These are phyloP conservation scores for Rhypophila decipiens DNA, from an alignment of 495 filamentous ascomycete genomes.

Conservation along the genomic window DNA sequence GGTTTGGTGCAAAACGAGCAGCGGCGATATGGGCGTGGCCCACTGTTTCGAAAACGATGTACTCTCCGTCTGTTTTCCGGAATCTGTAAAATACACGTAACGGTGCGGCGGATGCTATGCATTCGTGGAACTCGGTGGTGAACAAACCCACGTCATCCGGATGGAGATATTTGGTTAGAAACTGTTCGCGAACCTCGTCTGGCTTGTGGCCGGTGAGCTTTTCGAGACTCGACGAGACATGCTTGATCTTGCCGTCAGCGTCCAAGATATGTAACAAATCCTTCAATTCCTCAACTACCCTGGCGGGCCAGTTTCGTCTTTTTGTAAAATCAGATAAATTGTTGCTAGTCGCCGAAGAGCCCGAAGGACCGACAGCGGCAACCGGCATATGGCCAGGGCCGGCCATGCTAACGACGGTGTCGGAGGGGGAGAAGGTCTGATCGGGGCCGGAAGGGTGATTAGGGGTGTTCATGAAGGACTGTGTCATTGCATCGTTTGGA, in stretches of 20 bases:
- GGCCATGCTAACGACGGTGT: conserved; percentile 2
- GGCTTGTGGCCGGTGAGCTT: conserved; percentile 69
- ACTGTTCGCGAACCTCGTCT: conserved; percentile 63
- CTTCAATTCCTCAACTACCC: conserved; percentile 81
- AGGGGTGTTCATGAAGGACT: conserved; percentile 12
- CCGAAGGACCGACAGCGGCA: conserved; percentile 4
- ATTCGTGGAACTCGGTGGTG: conserved; percentile 83
- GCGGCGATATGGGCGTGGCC: conserved; percentile 85
- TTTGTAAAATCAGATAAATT: conserved; percentile 78
- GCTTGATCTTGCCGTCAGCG: conserved; percentile 73
- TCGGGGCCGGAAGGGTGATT: conserved; percentile 5
- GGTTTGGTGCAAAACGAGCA: conserved; percentile 57
- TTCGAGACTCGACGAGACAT: conserved; percentile 74
- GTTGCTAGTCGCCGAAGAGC: conserved; percentile 34
- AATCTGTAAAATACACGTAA: conserved; percentile 89
- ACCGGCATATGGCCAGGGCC: conserved; percentile 8
- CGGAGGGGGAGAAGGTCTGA: conserved; percentile 15
- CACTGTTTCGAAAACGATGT: conserved; percentile 77
- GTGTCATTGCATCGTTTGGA: conserved; percentile 15
- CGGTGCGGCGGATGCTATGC: conserved; percentile 71
- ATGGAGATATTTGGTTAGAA: conserved; percentile 77
- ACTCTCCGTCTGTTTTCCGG: conserved; percentile 64
- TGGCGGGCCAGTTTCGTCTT: conserved; percentile 81
- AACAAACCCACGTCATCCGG: conserved; percentile 83
- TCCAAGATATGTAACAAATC: conserved; percentile 86